Conservation (phyloP, 768 basidiomycete genomes). For the Rhodotorula diobovata region DNA sequence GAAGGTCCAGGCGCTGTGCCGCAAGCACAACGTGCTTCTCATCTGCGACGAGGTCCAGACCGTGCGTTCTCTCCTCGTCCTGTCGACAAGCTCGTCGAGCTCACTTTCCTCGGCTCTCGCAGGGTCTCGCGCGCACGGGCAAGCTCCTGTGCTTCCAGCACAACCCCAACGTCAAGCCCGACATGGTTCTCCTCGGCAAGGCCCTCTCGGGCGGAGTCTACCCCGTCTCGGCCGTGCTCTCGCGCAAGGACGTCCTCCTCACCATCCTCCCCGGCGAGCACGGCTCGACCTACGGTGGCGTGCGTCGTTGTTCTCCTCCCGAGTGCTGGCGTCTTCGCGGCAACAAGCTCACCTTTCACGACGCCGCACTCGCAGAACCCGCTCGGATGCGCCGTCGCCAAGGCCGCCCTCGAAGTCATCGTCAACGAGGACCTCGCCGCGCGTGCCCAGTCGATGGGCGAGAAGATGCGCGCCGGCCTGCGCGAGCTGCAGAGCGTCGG, state of each 20-base stretch:
- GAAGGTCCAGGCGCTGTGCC: constrained; percentile 73
- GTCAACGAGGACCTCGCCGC: constrained; percentile 75
- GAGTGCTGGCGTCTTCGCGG: no score
- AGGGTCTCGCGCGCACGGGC: constrained; percentile 88
- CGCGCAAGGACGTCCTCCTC: constrained; percentile 86
- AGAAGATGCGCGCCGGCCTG: constrained; percentile 68
- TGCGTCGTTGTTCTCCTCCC: constrained; percentile 1
- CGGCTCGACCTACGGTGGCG: constrained; percentile 45
- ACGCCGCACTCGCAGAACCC: constrained; percentile 57
- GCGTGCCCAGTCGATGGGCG: constrained; percentile 73
- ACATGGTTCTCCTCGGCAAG: constrained; percentile 89
- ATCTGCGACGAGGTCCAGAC: constrained; percentile 99
- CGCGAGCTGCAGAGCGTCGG: constrained; percentile 55
- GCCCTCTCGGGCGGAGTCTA: constrained; percentile 96
- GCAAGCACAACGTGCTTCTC: constrained; percentile 80
- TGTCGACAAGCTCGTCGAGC: accelerated
- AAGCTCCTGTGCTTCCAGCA: constrained; percentile 86
- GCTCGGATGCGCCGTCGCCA: constrained; percentile 90
- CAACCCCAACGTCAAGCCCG: constrained; percentile 73
- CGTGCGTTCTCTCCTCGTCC: constrained; percentile 49
- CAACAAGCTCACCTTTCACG: not conserved
- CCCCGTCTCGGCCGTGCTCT: constrained; percentile 91
- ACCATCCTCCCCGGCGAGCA: constrained; percentile 93
- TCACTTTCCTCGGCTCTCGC: not conserved
- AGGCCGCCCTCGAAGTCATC: constrained; percentile 86